Base-by-base conservation (phyloP, 2,329 filamentous ascomycete species). In the Fusarium transvaalense region DNA sequence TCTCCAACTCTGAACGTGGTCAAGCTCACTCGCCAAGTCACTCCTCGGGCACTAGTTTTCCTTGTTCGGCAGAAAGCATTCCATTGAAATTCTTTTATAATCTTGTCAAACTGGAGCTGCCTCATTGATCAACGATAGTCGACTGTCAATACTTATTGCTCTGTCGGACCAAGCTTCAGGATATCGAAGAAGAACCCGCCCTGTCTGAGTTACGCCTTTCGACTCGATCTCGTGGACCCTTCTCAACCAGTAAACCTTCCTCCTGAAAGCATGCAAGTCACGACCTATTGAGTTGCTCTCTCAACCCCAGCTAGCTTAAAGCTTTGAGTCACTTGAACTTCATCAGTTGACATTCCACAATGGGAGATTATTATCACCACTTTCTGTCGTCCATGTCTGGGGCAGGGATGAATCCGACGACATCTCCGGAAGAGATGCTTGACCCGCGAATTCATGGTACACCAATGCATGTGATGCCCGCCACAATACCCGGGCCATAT, bases 311-410 rank as follows among this genome's bases (percentile, higher is more conserved):
- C 56, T 46, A 60, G 42, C 61, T 48, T 64, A 61, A 63, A 62
- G 61, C 38, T 39, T 19, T 32, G 19, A 57, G 32, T 48, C 42
- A 61, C 35, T 35, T 52, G 41, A 62, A 31, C 42, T 39, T 43
- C 41, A 42, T 29, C 58, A 34, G 50, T 57, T 58, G 48, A 57
- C 31, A 35, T 56, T 29, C 51, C 50, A 52, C 66, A 59, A 88
- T 88, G 86, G 83, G 82, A 74, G 85, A 87, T 67, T 86, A 85
- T 73, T 88, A 88, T 69, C 83, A 85, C 51, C 82, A 84, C 66
- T 87, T 87, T 71, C 78, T 87, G 56, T 81, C 84, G 69, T 84
- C 84, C 34, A 83, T 85, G 81, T 80, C 82, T 60, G 84, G 82
- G 56, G 78, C 79, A 52, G 80, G 78, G 46, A 77, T 79, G 45